phyloP scores from a whole-genome alignment of 1,139 yeast species.

The Kodamaea derodonti region DNA sequence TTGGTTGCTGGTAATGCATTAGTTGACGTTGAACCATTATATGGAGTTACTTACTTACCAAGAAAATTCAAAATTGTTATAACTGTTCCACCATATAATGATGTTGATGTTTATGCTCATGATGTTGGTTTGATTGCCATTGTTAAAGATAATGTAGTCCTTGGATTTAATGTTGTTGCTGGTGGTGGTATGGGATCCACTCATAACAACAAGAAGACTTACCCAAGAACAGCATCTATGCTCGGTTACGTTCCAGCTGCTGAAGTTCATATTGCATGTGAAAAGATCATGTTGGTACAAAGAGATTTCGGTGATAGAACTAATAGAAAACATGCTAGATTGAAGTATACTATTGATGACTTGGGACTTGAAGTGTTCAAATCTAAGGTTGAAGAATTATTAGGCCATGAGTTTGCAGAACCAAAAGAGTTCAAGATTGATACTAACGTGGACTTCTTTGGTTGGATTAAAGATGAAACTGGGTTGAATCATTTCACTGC shows the following conservation, averaged over 20 bases:
- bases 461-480: conserved; percentile 89
- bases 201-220: conserved; percentile 93
- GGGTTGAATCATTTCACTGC: conserved; percentile 89
- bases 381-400: conserved; percentile 73
- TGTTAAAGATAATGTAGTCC: conserved; percentile 59
- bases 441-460: conserved; percentile 87
- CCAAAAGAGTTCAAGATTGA: conserved; percentile 73
- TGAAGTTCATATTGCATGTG: conserved; percentile 74
- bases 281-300: conserved; percentile 89
- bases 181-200: conserved; percentile 99
- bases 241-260: conserved; percentile 73
- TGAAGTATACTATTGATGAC: conserved; percentile 94
- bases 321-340: conserved; percentile 96
- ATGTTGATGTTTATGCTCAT: conserved; percentile 94
- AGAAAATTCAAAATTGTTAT: conserved; percentile 94
- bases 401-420: conserved; percentile 72
- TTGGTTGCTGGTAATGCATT: conserved; percentile 84
- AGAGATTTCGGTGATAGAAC: conserved; percentile 94
- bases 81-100: conserved; percentile 95
- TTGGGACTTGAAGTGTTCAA: conserved; percentile 82
- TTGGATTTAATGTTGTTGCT: conserved; percentile 82
- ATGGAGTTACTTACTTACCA: conserved; percentile 85
- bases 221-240: conserved; percentile 89
- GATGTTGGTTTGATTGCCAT: conserved; percentile 93
- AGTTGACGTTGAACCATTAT: conserved; percentile 81